Percentiles rank a stretch among this genome's conserved stretches.
These are phyloP conservation scores for Dimocarpus longan DNA, from an alignment of 345 rosid genomes.

Conservation along the genomic window DNA sequence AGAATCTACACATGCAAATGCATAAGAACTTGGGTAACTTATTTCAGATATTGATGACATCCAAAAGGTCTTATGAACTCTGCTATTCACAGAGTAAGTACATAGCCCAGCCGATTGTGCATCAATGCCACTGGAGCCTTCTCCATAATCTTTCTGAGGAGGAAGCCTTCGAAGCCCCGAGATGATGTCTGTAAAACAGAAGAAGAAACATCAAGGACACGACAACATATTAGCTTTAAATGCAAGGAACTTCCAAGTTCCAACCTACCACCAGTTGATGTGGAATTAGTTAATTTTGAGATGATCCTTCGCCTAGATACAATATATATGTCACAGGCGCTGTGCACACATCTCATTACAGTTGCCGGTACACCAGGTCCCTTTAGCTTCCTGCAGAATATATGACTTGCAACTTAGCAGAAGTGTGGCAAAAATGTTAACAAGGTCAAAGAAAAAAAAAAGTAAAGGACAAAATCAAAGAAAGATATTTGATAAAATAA, in stretches of 20 bases:
- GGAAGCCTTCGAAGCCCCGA: slow-evolving; percentile 13
- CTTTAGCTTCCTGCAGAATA: slow-evolving; percentile 47
- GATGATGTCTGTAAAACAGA: slow-evolving; percentile 26
- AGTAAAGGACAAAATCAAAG: neutral
- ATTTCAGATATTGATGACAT: slow-evolving; percentile 31
- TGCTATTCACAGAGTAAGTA: slow-evolving; percentile 32
- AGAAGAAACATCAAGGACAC: slow-evolving; percentile 19
- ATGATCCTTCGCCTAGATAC: slow-evolving; percentile 47
- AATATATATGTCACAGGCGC: slow-evolving; percentile 51
- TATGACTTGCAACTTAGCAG: slow-evolving; percentile 14
- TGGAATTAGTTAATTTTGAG: slow-evolving; percentile 46
- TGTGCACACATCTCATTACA: slow-evolving; percentile 55
- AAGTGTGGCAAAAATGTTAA: neutral
- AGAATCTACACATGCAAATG: slow-evolving; percentile 16
- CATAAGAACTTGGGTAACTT: slow-evolving; percentile 28
- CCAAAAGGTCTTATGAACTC: slow-evolving; percentile 23
- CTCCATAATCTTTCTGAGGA: slow-evolving; percentile 27
- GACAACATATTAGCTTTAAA: neutral
- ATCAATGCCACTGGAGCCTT: slow-evolving; percentile 30
- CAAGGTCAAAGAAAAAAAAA: neutral
- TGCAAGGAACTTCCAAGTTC: slow-evolving; percentile 8
- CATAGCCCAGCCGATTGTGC: slow-evolving; percentile 27
- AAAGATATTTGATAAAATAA: neutral
- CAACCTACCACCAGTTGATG: slow-evolving; percentile 37
- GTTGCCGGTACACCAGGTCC: slow-evolving; percentile 57